Evolutionary conservation across 2,329 filamentous ascomycete genomes (phyloP), one percentile per base, ranked within the genome.

Genomic region (Epichloe gansuensis): DNA sequence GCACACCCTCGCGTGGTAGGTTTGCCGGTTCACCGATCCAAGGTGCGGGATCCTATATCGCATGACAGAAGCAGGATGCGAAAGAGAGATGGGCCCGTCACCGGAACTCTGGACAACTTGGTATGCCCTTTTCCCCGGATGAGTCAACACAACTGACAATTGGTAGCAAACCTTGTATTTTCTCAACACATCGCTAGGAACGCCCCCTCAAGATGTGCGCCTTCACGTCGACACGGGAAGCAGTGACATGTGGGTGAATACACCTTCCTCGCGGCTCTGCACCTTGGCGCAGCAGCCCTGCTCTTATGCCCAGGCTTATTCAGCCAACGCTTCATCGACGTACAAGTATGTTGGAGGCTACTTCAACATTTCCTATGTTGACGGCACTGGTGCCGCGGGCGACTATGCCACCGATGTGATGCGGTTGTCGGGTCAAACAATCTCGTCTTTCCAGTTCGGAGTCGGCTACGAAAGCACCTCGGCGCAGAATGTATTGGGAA

Each of bases 361-460:
- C 55, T 95, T 96, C 72, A 91, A 91, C 69, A 95, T 95, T 57
- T 82, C 83, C 1, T 95, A 95, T 59, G 85, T 86, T 42, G 90
- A 95, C 67, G 87, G 87, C 46, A 86, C 86, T 0, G 81, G 82
- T 5, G 86, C 89, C 0, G 66, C 71, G 1, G 90, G 91, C 37
- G 86, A 93, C 67, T 95, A 95, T 65, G 87, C 81, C 2, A 82
- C 78, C 4, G 91, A 96, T 63, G 85, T 76, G 0, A 70, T 95
- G 53, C 71, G 68, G 4, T 72, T 90, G 51, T 82, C 78, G 12
- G 71, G 70, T 23, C 65, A 74, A 34, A 75, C 67, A 1, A 59
- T 90, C 35, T 57, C 72, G 3, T 67, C 71, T 52, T 70, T 89
- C 52, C 84, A 90, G 61, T 88, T 91, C 60, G 86, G 86, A 55